Evolutionary conservation across 2,329 filamentous ascomycete genomes (phyloP), one percentile per base, ranked within the genome.

Genomic region (Podosphaera aphanis): DNA sequence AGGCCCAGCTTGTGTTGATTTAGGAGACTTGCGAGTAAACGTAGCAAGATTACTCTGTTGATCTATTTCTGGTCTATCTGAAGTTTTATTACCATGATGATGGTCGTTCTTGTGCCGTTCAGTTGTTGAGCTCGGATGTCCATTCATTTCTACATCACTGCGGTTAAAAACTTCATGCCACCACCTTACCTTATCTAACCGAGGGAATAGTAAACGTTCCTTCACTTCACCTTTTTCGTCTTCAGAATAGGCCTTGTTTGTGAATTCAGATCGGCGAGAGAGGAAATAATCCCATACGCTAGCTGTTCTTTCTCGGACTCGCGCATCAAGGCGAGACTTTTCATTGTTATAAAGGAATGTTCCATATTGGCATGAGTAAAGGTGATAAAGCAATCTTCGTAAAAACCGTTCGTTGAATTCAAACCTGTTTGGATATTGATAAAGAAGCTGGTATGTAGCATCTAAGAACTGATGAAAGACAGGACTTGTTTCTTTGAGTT

Each of bases 381-480:
- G 71, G 59, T 98, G 90, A 58, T 95, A 98, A 1, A 95, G 68
- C 2, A 98, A 66, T 18, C 90, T 76, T 21, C 84, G 73, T 5
- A 98, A 65, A 61, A 98, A 95, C 3, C 88, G 77, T 60, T 95
- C 90, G 53, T 93, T 95, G 63, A 85, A 98, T 60, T 98, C 88
- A 58, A 98, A 98, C 0, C 86, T 79, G 5, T 75, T 81, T 0
- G 85, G 85, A 55, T 88, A 69, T 59, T 95, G 90, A 49, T 82
- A 70, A 20, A 93, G 64, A 23, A 98, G 68, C 60, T 98, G 90
- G 59, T 90, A 95, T 1, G 83, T 84, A 33, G 84, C 85, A 57
- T 95, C 90, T 8, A 98, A 71, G 62, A 95, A 98, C 58, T 98
- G 90, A 56, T 98, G 90, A 62, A 98, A 98, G 20, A 98, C 83